phyloP scores from a whole-genome alignment of 768 basidiomycete genomes.

The Agaricus sinodeliciosus region DNA sequence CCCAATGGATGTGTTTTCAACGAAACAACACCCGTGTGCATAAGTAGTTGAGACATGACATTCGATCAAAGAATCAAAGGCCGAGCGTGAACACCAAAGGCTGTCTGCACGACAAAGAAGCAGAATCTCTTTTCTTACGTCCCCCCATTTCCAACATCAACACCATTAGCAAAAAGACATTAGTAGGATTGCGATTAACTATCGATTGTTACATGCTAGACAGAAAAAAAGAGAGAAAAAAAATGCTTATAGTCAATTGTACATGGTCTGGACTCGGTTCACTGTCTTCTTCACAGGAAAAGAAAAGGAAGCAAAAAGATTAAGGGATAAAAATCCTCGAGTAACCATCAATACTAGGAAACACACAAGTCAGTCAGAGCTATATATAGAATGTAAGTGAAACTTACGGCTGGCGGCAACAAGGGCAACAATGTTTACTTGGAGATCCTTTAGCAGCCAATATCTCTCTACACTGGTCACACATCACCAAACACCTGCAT shows the following conservation, averaged over 20 bases:
- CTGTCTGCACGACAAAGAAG: too few relatives aligned
- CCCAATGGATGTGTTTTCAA: too few relatives aligned
- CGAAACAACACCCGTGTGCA: too few relatives aligned
- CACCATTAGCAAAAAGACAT: too few relatives aligned
- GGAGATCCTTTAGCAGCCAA: conserved; percentile 48
- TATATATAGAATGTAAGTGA: conserved; percentile 8
- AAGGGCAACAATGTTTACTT: conserved; percentile 60
- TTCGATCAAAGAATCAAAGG: too few relatives aligned
- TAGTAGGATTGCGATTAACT: too few relatives aligned
- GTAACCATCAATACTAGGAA: conserved; percentile 40
- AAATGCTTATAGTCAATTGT: neutral
- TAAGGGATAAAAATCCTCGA: conserved; percentile 59
- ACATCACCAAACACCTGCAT: conserved; percentile 50
- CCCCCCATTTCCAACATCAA: too few relatives aligned
- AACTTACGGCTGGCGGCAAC: conserved; percentile 49
- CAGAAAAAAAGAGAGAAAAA: too few relatives aligned
- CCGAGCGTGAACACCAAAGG: too few relatives aligned
- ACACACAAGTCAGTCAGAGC: conserved; percentile 15
- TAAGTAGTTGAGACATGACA: too few relatives aligned
- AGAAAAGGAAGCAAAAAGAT: neutral
- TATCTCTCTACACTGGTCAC: conserved; percentile 58
- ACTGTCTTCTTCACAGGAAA: neutral
- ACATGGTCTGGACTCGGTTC: neutral
- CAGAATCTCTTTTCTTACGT: too few relatives aligned
- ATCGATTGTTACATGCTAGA: too few relatives aligned